A percentile compares a stretch with the other conserved stretches of the same genome.
Evolutionary conservation across 169 alveolate genomes (phyloP).

Genomic region (Perkinsus olseni): DNA sequence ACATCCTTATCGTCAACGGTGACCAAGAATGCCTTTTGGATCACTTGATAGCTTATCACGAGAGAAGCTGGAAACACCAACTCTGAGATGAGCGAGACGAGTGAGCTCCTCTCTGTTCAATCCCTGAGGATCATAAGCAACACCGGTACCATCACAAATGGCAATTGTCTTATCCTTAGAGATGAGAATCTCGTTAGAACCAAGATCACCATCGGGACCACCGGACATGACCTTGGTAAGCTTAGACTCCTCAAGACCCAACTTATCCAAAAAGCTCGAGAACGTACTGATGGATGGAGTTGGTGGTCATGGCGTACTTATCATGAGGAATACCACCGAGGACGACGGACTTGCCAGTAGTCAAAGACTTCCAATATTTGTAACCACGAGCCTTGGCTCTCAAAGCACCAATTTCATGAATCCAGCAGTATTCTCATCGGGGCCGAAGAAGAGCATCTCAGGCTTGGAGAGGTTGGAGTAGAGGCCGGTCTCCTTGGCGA

Average conservation of each 20-base stretch:
- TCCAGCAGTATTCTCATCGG: slow-evolving; percentile 30
- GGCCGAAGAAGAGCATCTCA: slow-evolving; percentile 28
- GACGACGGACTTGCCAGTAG: slow-evolving; percentile 66
- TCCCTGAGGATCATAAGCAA: slow-evolving; percentile 67
- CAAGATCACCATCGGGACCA: slow-evolving; percentile 81
- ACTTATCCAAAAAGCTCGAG: slow-evolving; percentile 35
- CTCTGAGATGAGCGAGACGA: slow-evolving; percentile 40
- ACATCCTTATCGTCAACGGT: slow-evolving; percentile 11
- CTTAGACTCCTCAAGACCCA: slow-evolving; percentile 43
- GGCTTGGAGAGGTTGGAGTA: not conserved
- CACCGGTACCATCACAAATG: slow-evolving; percentile 70
- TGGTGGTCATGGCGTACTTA: slow-evolving; percentile 70
- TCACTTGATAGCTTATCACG: too few species aligned
- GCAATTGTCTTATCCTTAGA: slow-evolving; percentile 60
- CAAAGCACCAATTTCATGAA: slow-evolving; percentile 25
- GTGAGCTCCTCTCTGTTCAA: slow-evolving; percentile 50
- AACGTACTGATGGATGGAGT: slow-evolving; percentile 18
- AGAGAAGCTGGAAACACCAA: too few species aligned
- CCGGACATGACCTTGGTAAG: slow-evolving; percentile 67
- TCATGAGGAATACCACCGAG: slow-evolving; percentile 83
- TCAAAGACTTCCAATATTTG: slow-evolving; percentile 59
- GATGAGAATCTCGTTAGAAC: slow-evolving; percentile 62
- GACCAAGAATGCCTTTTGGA: slow-evolving; percentile 4
- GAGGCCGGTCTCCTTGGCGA: slow-evolving; percentile 1
- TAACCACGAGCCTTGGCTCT: slow-evolving; percentile 24